Evolutionary conservation across 73 alveolate genomes (phyloP), one percentile per base, ranked within the genome.

Genomic region (Paramecium primaurelia): DNA sequence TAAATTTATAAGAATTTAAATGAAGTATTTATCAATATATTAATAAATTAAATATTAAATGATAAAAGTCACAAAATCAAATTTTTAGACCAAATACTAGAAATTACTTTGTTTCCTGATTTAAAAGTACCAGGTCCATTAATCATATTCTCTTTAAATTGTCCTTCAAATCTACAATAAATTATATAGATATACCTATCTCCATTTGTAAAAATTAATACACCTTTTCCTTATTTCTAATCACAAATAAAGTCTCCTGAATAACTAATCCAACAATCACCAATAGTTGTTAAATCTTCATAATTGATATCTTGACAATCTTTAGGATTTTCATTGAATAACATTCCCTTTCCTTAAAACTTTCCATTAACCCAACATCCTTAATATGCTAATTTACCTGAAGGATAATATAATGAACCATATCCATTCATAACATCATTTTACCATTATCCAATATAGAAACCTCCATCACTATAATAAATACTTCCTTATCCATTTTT

Each of bases 381-480:
- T 80, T 80, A n/a, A 47, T 80, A 80, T 25, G 77, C 91, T 45
- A 80, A 14, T 26, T 80, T 80, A 3, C 91, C 91, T 32, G 91
- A 80, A 25, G 91, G 91, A 45, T 80, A 80, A 47, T 80, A 80
- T 25, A 80, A 47, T 26, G 91, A 80, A 2, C 91, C 91, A 80
- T 42, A 80, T 11, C 91, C 91, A 47, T 45, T 45, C 75, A 80
- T 80, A 8, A 40, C 34, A 80, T 80, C 75, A 40, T 47, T 80
- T 20, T 80, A n/a, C 91, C 91, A 80, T 47, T 80, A 47, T n/a
- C 91, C 91, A 26, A 80, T 80, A 18, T 80, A 44, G 16, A 80
- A 80, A 26, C 58, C 44, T 12, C 91, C 91, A 47, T 80, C 91
- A 3, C n/a, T 49, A 12, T 80, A 44, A 22, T 80, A 80, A 22